Evolutionary conservation across 495 filamentous ascomycete genomes (phyloP).

Genomic region (Aspergillus nidulans): DNA sequence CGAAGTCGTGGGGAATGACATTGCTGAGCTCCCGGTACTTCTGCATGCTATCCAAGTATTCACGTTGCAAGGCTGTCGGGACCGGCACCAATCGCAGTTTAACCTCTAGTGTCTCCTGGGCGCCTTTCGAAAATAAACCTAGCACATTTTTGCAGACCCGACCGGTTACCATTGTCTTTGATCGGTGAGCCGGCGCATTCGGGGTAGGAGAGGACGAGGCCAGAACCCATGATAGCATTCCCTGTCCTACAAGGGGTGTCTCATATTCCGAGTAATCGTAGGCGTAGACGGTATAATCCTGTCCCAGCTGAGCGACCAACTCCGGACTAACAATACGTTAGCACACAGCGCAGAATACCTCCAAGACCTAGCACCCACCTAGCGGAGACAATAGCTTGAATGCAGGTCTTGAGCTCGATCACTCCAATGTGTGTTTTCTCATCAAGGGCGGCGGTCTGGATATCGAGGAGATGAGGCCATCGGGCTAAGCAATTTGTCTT

Average conservation of each 20-base stretch:
- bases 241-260: conserved; percentile 88
- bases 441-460: conserved; percentile 77
- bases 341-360: conserved; percentile 5
- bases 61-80: conserved; percentile 65
- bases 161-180: conserved; percentile 78
- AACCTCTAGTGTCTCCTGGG: conserved; percentile 89
- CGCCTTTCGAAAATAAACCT: conserved; percentile 75
- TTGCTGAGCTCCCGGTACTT: conserved; percentile 57
- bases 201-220: conserved; percentile 54
- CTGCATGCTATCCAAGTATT: conserved; percentile 62
- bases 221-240: conserved; percentile 87
- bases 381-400: conserved; percentile 76
- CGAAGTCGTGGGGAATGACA: conserved; percentile 58
- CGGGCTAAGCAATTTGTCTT: conserved; percentile 90
- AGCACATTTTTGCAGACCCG: conserved; percentile 81
- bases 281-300: conserved; percentile 94
- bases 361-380: conserved; percentile 41
- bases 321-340: conserved; percentile 63
- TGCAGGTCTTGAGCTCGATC: conserved; percentile 83
- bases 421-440: conserved; percentile 76
- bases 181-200: conserved; percentile 53
- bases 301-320: conserved; percentile 73
- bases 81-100: conserved; percentile 85
- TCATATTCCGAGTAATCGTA: conserved; percentile 96
- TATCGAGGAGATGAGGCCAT: conserved; percentile 73